Evolutionary conservation across 768 basidiomycete species (phyloP).

Genomic region (Boletales sp.): DNA sequence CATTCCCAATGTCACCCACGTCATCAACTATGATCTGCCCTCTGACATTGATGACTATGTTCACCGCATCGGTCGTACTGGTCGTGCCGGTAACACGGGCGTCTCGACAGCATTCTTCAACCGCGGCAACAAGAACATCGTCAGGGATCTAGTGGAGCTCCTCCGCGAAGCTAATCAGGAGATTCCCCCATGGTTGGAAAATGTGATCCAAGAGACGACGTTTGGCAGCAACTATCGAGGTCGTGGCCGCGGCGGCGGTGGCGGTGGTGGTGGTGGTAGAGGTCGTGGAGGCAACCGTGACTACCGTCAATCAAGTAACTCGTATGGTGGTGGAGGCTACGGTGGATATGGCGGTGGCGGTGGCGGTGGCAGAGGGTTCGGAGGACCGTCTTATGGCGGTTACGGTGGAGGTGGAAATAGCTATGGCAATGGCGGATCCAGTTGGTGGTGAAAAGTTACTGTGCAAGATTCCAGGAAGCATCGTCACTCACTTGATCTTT

Average conservation of each 20-base stretch:
- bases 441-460: conserved; percentile 46
- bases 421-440: conserved; percentile 32
- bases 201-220: conserved; percentile 75
- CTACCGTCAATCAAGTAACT: conserved; percentile 28
- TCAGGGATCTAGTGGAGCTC: conserved; percentile 87
- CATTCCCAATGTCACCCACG: conserved; percentile 98
- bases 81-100: conserved; percentile 98
- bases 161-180: conserved; percentile 96
- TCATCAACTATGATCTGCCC: conserved; percentile 97
- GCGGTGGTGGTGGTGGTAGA: conserved; percentile 22
- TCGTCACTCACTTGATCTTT: conserved; percentile 6
- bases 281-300: conserved; percentile 37
- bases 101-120: conserved; percentile 95
- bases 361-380: background rate
- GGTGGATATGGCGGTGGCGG: no score
- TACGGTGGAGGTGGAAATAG: conserved; percentile 26
- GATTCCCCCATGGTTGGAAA: conserved; percentile 87
- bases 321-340: conserved; percentile 31
- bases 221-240: conserved; percentile 59
- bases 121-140: conserved; percentile 88
- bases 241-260: conserved; percentile 44
- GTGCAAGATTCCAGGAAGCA: conserved; percentile 10
- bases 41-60: conserved; percentile 99
- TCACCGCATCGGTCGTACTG: conserved; percentile 96
- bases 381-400: conserved; percentile 27